Conservation (phyloP, 1,284 basidiomycete species). For the Austroboletus novae-zelandiae region DNA sequence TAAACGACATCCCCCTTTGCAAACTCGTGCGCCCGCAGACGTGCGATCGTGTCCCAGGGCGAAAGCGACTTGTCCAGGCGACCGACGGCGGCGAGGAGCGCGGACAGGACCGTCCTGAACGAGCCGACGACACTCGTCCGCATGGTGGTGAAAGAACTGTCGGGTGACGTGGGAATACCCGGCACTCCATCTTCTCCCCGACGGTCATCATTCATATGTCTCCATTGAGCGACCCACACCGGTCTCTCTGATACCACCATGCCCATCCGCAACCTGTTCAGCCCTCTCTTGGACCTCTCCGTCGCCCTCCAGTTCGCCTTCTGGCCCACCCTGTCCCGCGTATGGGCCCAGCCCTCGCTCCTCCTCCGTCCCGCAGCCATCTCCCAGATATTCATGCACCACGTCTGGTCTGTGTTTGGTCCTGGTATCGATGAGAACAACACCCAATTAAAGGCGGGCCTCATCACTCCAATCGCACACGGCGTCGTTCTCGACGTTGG, state of each 20-base stretch:
- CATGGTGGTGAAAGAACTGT: not conserved
- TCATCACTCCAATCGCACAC: constrained; percentile 53
- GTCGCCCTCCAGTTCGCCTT: constrained; percentile 30
- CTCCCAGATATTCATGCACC: constrained; percentile 56
- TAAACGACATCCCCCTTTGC: constrained; percentile 60
- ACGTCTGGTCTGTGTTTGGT: constrained; percentile 56
- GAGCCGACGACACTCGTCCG: constrained; percentile 3
- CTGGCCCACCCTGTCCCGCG: constrained; percentile 46
- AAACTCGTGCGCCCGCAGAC: constrained; percentile 62
- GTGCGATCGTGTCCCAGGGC: constrained; percentile 65
- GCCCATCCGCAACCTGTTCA: constrained; percentile 13
- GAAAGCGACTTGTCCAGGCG: constrained; percentile 78
- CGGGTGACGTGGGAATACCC: not conserved
- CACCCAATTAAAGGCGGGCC: constrained; percentile 41
- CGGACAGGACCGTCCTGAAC: constrained; percentile 25
- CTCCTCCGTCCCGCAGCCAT: constrained; percentile 45
- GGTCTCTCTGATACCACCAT: constrained; percentile 7
- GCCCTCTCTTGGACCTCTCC: constrained; percentile 36
- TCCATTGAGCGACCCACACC: not conserved
- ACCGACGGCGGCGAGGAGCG: constrained; percentile 57
- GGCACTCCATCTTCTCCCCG: no score
- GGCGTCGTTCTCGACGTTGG: constrained; percentile 70
- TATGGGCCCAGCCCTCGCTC: constrained; percentile 43
- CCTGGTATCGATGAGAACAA: constrained; percentile 46
- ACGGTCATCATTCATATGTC: not conserved